Evolutionary conservation across 805 yeast species (phyloP).

Genomic region (Yamadazyma sp.): DNA sequence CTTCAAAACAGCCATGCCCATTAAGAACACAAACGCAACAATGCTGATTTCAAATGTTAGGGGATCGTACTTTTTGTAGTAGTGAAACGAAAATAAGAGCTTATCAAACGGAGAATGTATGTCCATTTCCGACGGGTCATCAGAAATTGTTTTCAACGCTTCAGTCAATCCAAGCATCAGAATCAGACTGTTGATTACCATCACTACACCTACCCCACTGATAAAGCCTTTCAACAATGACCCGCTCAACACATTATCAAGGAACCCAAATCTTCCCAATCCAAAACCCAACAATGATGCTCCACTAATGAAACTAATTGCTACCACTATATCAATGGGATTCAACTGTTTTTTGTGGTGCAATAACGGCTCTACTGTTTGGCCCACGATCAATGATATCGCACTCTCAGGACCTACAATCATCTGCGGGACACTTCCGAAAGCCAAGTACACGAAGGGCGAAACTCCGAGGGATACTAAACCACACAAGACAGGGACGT

Average conservation of each 20-base stretch:
- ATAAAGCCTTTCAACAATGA: constrained; percentile 44
- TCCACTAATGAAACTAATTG: constrained; percentile 76
- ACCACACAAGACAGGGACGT: constrained; percentile 43
- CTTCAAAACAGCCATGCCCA: constrained; percentile 22
- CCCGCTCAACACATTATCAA: constrained; percentile 42
- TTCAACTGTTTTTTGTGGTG: constrained; percentile 35
- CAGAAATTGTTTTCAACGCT: constrained; percentile 39
- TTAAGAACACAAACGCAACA: constrained; percentile 16
- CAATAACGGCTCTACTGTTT: constrained; percentile 43
- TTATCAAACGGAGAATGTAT: constrained; percentile 69
- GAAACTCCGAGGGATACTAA: constrained; percentile 38
- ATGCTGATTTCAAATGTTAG: constrained; percentile 65
- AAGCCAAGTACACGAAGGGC: constrained; percentile 40
- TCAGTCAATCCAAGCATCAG: constrained; percentile 66
- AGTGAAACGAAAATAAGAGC: constrained; percentile 51
- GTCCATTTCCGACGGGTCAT: constrained; percentile 34
- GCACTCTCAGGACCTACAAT: constrained; percentile 49
- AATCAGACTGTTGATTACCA: constrained; percentile 61
- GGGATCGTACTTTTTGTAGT: constrained; percentile 49
- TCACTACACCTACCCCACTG: constrained; percentile 45
- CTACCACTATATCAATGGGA: constrained; percentile 57
- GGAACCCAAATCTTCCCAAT: constrained; percentile 77
- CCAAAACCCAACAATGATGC: constrained; percentile 71
- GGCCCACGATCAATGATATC: constrained; percentile 47
- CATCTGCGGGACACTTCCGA: constrained; percentile 49